Conservation (phyloP, 306 rosid genomes). For the Cicer judaicum region DNA sequence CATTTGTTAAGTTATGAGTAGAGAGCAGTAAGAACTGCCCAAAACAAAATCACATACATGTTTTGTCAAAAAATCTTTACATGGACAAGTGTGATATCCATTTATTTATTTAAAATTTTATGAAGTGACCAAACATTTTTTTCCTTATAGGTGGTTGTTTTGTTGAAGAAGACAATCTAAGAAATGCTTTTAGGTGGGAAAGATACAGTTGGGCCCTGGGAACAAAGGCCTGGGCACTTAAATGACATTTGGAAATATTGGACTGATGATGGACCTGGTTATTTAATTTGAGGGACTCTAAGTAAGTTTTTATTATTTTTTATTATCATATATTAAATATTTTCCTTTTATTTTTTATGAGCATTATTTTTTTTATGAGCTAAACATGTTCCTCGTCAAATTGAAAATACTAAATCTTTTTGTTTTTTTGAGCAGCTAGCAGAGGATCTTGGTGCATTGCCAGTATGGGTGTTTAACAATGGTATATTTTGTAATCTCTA, state of each 20-base stretch:
- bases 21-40: too few relatives aligned
- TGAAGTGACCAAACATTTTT: not conserved
- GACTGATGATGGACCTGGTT: conserved; percentile 89
- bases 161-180: conserved; percentile 81
- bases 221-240: conserved; percentile 82
- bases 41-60: too few relatives aligned
- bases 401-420: not conserved
- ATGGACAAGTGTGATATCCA: too few relatives aligned
- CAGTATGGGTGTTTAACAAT: conserved; percentile 79
- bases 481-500: conserved; percentile 47
- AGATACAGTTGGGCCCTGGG: conserved; percentile 79
- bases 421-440: conserved; percentile 57
- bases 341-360: too few relatives aligned
- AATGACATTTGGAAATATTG: conserved; percentile 82
- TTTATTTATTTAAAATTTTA: too few relatives aligned
- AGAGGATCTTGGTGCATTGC: conserved; percentile 73
- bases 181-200: conserved; percentile 88
- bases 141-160: conserved; percentile 66
- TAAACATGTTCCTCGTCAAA: not conserved
- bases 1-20: too few relatives aligned
- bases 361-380: not conserved
- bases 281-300: conserved; percentile 69
- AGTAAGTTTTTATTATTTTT: conserved; percentile 36
- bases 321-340: too few relatives aligned
- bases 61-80: too few relatives aligned